Evolutionary conservation across 148 eudicot species (phyloP), one percentile per base, ranked within the genome.

Genomic region (Camellia sinensis): DNA sequence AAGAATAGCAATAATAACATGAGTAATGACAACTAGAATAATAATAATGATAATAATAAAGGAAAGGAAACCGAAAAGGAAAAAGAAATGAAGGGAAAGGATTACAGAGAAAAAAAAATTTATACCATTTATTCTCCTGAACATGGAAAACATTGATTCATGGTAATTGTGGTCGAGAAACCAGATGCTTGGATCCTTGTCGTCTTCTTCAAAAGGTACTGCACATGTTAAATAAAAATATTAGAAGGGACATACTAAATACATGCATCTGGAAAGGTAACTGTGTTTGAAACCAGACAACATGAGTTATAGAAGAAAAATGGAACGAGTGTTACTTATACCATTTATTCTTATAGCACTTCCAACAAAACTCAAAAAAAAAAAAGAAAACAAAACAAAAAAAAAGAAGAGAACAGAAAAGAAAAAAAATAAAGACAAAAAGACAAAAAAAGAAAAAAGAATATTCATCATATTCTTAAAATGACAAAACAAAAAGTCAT

Each of bases 161-260:
- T 95, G 99, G 84, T 93, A 95, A 85, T 95, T 95, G 86, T 95
- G 99, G 73, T 95, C 99, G 78, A 95, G 97, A 91, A 95, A 95
- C 97, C 97, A 95, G 82, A 95, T 95, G 83, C 97, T 93, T n/a
- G 91, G 87, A 65, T 95, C 97, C 87, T 91, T 92, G 71, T 93
- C 99, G 79, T 95, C 99, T 87, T 95, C 99, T 85, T 95, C 99
- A 83, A 95, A 95, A 53, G 99, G 99, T 43, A 95, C 97, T 95
- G 90, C 85, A 88, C 37, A 53, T 7, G 86, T 61, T 61, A 67
- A 63, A 29, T 56, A 44, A 53, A 74, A 53, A 11, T 7, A 54
- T 70, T 44, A 19, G 75, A 59, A 10, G n/a, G 56, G 15, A 41
- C 5, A 57, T 13, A 61, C 45, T 11, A 71, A 69, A 54, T 9